Percentiles rank a stretch among this genome's conserved stretches.
Conservation (phyloP, 2,329 filamentous ascomycete genomes). For the Hymenoscyphus scutula region DNA sequence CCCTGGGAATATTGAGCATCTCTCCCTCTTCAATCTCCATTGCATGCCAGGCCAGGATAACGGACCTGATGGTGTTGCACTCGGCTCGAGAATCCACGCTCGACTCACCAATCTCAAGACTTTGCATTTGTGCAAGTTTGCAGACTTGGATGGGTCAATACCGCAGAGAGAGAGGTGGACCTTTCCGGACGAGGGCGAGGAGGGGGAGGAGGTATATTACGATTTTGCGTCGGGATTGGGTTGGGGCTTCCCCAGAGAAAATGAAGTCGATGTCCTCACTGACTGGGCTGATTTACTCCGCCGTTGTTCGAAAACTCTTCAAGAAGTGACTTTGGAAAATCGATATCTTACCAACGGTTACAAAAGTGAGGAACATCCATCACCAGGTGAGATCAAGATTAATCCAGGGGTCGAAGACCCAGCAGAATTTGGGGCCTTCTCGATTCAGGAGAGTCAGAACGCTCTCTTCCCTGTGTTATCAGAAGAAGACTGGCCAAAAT, state of each 20-base stretch:
- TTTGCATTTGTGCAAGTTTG: conserved; percentile 10
- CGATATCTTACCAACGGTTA: conserved; percentile 2
- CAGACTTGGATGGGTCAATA: conserved; percentile 10
- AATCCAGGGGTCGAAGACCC: conserved; percentile 6
- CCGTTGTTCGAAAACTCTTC: conserved; percentile 1
- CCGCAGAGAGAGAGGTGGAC: not conserved
- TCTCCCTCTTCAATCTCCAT: conserved; percentile 9
- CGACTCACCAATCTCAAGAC: conserved; percentile 6
- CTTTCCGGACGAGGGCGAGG: not conserved
- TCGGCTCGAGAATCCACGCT: not conserved
- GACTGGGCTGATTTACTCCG: conserved; percentile 6
- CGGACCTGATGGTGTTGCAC: conserved; percentile 2
- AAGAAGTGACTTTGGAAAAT: conserved; percentile 10
- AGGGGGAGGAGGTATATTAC: not conserved
- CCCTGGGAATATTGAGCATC: conserved; percentile 7
- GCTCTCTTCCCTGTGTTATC: conserved; percentile 8
- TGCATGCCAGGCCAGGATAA: not conserved
- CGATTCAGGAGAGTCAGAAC: conserved; percentile 8
- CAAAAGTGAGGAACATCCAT: not conserved
- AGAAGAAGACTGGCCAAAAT: conserved; percentile 3
- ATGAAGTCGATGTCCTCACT: conserved; percentile 3
- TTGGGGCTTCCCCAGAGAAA: conserved; percentile 9
- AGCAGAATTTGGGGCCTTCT: conserved; percentile 7
- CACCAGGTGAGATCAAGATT: not conserved
- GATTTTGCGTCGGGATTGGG: conserved; percentile 7